A percentile compares a stretch with the other conserved stretches of the same genome.
Conservation (phyloP, 1,284 basidiomycete species). For the Agaricales sp. region DNA sequence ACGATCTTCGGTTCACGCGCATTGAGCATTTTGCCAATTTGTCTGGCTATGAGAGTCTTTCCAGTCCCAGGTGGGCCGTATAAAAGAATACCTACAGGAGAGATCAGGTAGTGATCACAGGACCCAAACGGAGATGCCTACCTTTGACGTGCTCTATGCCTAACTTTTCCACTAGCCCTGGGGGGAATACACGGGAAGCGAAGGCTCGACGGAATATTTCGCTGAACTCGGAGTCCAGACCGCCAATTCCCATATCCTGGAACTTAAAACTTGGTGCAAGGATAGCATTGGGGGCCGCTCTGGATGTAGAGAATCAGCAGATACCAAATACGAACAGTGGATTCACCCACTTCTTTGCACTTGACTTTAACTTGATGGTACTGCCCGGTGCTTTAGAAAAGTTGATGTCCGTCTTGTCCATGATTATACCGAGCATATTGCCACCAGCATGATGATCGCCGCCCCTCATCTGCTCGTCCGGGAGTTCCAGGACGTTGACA, state of each 20-base stretch:
- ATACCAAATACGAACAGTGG: constrained; percentile 1
- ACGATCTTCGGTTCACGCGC: constrained; percentile 98
- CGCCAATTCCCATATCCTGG: constrained; percentile 99
- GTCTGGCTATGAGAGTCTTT: constrained; percentile 96
- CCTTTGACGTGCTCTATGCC: constrained; percentile 99
- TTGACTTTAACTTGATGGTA: constrained; percentile 86
- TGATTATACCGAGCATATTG: constrained; percentile 64
- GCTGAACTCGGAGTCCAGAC: constrained; percentile 90
- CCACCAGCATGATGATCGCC: constrained; percentile 16
- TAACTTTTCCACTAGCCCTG: constrained; percentile 92
- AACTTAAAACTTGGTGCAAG: constrained; percentile 99
- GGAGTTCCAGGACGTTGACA: constrained; percentile 59
- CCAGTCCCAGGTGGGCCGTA: constrained; percentile 97
- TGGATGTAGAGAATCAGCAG: constrained; percentile 18
- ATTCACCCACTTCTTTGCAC: constrained; percentile 65
- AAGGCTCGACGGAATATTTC: constrained; percentile 99
- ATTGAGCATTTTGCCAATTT: constrained; percentile 99
- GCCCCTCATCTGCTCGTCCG: constrained; percentile 37
- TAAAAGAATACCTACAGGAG: constrained; percentile 71
- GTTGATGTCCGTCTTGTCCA: constrained; percentile 86
- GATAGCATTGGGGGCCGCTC: constrained; percentile 90
- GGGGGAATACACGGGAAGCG: constrained; percentile 96
- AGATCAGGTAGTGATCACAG: too few species aligned
- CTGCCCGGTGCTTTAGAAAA: constrained; percentile 80
- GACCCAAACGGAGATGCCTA: constrained; percentile 23